Evolutionary conservation across 164 flowering plant species (phyloP).

Genomic region (Aristolochia fimbriata): DNA sequence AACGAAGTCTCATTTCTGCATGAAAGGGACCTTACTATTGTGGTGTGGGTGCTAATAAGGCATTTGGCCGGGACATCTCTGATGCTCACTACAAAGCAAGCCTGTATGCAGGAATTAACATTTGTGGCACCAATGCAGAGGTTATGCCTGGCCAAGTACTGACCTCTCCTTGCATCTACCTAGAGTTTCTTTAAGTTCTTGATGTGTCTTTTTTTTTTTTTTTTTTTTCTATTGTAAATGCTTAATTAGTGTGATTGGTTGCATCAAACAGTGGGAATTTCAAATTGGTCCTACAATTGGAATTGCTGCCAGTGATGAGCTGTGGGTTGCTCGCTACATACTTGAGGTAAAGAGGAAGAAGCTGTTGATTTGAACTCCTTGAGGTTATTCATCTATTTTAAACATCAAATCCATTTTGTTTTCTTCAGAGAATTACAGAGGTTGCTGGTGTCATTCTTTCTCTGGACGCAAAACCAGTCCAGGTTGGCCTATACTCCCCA

Average conservation of each 20-base stretch:
- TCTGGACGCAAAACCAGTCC: slow-evolving; percentile 83
- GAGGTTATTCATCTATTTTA: neutral
- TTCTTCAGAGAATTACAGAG: slow-evolving; percentile 79
- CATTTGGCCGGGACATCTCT: slow-evolving; percentile 36
- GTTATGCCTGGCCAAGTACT: slow-evolving; percentile 46
- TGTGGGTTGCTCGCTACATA: slow-evolving; percentile 87
- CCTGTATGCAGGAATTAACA: slow-evolving; percentile 40
- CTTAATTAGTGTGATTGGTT: too few relatives aligned
- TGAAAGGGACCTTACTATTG: slow-evolving; percentile 45
- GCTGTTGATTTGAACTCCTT: neutral
- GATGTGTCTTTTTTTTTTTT: too few relatives aligned
- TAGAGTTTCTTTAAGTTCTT: neutral
- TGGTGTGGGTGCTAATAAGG: slow-evolving; percentile 33
- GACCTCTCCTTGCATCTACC: neutral
- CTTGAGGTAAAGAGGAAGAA: slow-evolving; percentile 45
- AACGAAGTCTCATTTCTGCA: neutral
- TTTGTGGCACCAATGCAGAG: slow-evolving; percentile 45
- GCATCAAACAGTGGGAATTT: slow-evolving; percentile 65
- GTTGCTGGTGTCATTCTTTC: slow-evolving; percentile 81
- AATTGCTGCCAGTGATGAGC: slow-evolving; percentile 72
- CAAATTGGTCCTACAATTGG: slow-evolving; percentile 91
- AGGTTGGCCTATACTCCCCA: slow-evolving; percentile 22
- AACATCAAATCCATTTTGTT: neutral
- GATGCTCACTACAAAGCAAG: slow-evolving; percentile 47
- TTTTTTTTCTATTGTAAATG: neutral